A percentile compares a stretch with the other conserved stretches of the same genome.
phyloP scores from a whole-genome alignment of 768 basidiomycete species.

The Coprinopsis strossmayeri region DNA sequence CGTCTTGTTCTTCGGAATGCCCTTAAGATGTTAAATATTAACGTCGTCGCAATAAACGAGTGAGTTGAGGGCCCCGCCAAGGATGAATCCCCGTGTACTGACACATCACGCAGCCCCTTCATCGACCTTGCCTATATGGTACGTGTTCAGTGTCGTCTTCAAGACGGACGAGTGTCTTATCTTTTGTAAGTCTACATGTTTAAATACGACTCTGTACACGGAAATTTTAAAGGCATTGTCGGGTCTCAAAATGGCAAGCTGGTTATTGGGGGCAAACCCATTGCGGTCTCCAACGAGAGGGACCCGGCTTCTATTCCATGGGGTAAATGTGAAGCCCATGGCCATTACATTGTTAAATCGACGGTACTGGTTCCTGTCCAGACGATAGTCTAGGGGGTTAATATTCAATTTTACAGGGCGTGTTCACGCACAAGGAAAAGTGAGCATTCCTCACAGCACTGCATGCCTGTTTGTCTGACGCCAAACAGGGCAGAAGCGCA shows the following conservation, averaged over 20 bases:
- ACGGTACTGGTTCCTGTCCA: no score
- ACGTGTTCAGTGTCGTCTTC: no score
- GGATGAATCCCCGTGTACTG: background rate
- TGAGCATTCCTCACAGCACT: constrained; percentile 21
- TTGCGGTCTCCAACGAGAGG: constrained; percentile 77
- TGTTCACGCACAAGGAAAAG: constrained; percentile 96
- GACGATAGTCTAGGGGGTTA: no score
- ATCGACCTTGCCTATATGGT: constrained; percentile 98
- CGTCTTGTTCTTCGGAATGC: constrained; percentile 98
- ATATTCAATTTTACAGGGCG: constrained; percentile 77
- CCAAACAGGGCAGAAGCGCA: constrained; percentile 85
- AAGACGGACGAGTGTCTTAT: no score
- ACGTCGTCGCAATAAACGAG: constrained; percentile 96
- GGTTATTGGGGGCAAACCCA: constrained; percentile 67
- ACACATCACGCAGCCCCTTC: constrained; percentile 68
- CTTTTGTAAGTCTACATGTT: constrained; percentile 99
- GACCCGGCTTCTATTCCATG: constrained; percentile 86
- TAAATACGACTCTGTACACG: constrained; percentile 94
- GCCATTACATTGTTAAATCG: constrained; percentile 94
- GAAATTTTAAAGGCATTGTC: constrained; percentile 84
- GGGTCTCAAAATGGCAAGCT: constrained; percentile 87
- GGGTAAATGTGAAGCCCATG: constrained; percentile 70
- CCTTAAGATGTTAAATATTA: constrained; percentile 60
- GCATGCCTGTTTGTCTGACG: no score
- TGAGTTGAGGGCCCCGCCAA: constrained; percentile 38